These are phyloP conservation scores for Skeletonema costatum DNA, from an alignment of 108 stramenopile species.

Conservation along the genomic window DNA sequence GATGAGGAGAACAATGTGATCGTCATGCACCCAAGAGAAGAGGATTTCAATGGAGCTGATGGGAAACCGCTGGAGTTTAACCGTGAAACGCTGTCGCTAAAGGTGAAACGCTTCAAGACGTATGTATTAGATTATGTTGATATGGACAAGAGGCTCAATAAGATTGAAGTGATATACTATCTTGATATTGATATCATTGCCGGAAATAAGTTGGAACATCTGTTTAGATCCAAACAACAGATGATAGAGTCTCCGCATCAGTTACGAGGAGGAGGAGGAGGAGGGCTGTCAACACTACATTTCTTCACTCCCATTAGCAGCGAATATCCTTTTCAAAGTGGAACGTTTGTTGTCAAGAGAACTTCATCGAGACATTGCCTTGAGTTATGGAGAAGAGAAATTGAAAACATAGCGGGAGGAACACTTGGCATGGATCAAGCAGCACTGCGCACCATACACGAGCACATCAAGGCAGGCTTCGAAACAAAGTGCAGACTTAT, in stretches of 20 bases:
- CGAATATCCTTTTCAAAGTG: conserved; percentile 39
- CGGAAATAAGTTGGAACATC: conserved; percentile 21
- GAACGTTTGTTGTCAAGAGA: conserved; percentile 40
- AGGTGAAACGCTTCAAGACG: conserved; percentile 57
- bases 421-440: conserved; percentile 40
- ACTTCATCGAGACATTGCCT: conserved; percentile 35
- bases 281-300: conserved; percentile 22
- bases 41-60: conserved; percentile 40
- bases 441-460: conserved; percentile 31
- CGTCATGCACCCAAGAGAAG: conserved; percentile 46
- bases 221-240: conserved; percentile 24
- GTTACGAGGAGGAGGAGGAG: not conserved
- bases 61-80: conserved; percentile 27
- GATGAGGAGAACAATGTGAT: conserved; percentile 35
- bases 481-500: conserved; percentile 35
- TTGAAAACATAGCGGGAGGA: conserved; percentile 21
- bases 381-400: conserved; percentile 35
- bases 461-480: conserved; percentile 23
- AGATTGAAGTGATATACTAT: conserved; percentile 46
- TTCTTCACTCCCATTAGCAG: conserved; percentile 37
- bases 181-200: conserved; percentile 61
- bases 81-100: conserved; percentile 34
- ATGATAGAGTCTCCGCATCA: not conserved
- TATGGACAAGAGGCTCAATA: conserved; percentile 33
- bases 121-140: conserved; percentile 51